Evolutionary conservation across 495 filamentous ascomycete genomes (phyloP).

Genomic region (Daldinia loculata): DNA sequence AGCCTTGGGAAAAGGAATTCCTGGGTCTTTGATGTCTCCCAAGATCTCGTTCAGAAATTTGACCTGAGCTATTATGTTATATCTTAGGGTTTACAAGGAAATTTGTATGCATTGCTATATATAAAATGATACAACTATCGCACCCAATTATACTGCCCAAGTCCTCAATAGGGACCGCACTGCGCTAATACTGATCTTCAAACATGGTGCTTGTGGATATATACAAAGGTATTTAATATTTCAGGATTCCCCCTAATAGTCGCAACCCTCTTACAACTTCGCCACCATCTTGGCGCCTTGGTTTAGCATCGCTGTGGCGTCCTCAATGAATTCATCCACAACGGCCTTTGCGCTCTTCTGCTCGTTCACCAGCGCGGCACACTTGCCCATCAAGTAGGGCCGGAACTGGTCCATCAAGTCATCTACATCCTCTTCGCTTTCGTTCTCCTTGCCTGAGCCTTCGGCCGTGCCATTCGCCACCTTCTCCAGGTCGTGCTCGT

Average conservation of each 20-base stretch:
- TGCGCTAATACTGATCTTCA: neutral
- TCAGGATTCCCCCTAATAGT: neutral
- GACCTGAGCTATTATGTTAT: no score
- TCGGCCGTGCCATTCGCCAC: conserved; percentile 68
- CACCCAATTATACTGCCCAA: neutral
- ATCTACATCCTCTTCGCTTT: conserved; percentile 60
- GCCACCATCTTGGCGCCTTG: conserved; percentile 70
- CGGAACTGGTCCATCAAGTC: conserved; percentile 91
- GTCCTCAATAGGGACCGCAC: neutral
- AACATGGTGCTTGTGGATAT: conserved; percentile 12
- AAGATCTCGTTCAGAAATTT: no score
- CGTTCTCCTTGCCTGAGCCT: conserved; percentile 69
- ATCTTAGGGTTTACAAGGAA: neutral
- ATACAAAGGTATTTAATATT: conserved; percentile 4
- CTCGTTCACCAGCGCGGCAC: conserved; percentile 90
- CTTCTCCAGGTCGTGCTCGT: conserved; percentile 92
- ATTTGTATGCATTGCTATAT: neutral
- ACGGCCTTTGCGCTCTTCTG: conserved; percentile 91
- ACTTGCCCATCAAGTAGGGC: conserved; percentile 96
- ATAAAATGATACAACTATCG: neutral
- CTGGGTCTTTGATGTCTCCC: no score
- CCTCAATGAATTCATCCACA: conserved; percentile 92
- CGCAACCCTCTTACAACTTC: conserved; percentile 64
- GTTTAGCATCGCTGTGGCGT: conserved; percentile 75
- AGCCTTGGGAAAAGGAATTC: no score